Base-by-base conservation (phyloP, 2,329 filamentous ascomycete genomes). In the Fusarium beomiforme region DNA sequence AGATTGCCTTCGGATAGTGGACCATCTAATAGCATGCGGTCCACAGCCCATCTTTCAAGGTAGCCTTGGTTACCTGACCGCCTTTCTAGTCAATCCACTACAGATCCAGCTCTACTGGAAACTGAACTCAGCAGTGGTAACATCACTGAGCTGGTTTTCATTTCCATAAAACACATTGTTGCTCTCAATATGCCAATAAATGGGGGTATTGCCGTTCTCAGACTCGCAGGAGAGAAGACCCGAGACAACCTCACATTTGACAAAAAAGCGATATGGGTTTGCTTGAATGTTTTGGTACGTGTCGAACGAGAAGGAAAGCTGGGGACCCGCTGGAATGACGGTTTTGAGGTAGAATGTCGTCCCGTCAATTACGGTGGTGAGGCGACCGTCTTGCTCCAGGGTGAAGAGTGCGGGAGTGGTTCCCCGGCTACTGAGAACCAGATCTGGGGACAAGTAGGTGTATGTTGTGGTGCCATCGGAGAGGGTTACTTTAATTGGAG, bases 21-120 rank as follows among this genome's bases (percentile, higher is more conserved):
- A 33, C 21, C 21, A 16, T 12, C 31, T 14, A 6, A 14, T 13
- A 12, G 12, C 31, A 1, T 8, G 8, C 36, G 17, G 11, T 36
- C 12, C 12, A 29, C 9, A 29, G 26, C 26, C 26, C 26, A 29
- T 29, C 26, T 9, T 29, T n/a, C 12, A 14, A 14, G 2, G 10
- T 8, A 50, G 14, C 17, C 9, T 6, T 8, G 3, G 19, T 24
- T 36, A 2, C 16, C 4, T 16, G 12, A 12, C 4, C 12, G 16
- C 7, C 12, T 17, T 16, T 21, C 29, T 0, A 10, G 11, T 0
- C 14, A 24, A 19, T 6, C n/a, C 17, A 2, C 9, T 13, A 3
- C 19, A 24, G 14, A 50, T 2, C 12, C 17, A 12, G 2, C 21
- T 3, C 21, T 50, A n/a, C 16, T 36, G 47, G 12, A 50, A 50